Evolutionary conservation across 192 early-diverging fungal genomes (phyloP), one percentile per base, ranked within the genome.

Genomic region (Mortierella claussenii): DNA sequence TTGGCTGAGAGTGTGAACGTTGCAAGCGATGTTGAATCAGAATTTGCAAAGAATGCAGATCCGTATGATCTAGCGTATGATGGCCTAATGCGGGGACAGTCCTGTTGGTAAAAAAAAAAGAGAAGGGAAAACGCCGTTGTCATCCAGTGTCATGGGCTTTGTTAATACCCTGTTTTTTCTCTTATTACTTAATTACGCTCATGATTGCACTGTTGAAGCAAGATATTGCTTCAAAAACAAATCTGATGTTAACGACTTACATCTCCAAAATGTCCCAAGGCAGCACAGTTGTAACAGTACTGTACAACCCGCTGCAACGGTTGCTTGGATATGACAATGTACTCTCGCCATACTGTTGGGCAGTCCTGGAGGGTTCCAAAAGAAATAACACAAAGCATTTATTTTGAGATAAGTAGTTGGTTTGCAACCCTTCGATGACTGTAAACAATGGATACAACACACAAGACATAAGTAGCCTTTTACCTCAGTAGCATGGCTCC

Each of bases 221-320:
- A 6, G n/a, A 5, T 6, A 53, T 15, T 53, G 11, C 4, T 32
- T 53, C 30, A 12, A 32, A 36, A 4, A 15, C 11, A 1, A n/a
- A 42, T n/a, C n/a, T n/a, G n/a, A n/a, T n/a, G n/a, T n/a, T n/a
- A n/a, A n/a, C n/a, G n/a, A n/a, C 69, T 45, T 65, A 74, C 71
- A 36, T 76, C 73, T 28, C 73, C 73, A 62, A 76, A 76, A 33
- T 76, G 73, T 30, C 59, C 64, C 7, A 45, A n/a, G 2, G 50
- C 52, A 4, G 44, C 63, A 23, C 73, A 76, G 31, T 76, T 76
- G 50, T 76, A 76, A 34, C 73, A 76, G 37, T 76, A 76, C 2
- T 52, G n/a, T 4, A 75, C 50, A 10, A 48, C 46, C 0, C 27
- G 1, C 9, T 55, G 40, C 24, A 34, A 13, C 7, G 58, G 30